A percentile compares a stretch with the other conserved stretches of the same genome.
These are phyloP conservation scores for Eucalyptus pauciflora DNA, from an alignment of 345 rosid genomes.

Conservation along the genomic window DNA sequence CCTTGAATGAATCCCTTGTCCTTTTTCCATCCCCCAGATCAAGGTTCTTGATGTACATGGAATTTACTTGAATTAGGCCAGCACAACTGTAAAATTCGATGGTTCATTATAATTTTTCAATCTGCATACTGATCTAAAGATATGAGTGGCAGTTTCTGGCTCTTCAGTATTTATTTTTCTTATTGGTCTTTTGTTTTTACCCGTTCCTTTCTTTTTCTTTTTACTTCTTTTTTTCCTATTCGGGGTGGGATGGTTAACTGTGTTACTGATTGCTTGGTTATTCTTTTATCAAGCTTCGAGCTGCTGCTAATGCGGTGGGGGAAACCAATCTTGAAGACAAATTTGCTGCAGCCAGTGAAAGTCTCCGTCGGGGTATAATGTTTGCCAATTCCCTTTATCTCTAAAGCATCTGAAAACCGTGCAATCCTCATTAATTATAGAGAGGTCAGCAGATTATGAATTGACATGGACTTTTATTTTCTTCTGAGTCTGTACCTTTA, in stretches of 20 bases:
- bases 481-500: neutral
- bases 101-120: neutral
- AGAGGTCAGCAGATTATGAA: neutral
- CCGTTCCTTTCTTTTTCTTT: neutral
- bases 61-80: neutral
- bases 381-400: conserved; percentile 84
- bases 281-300: conserved; percentile 38
- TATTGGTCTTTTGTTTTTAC: neutral
- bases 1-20: neutral
- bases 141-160: neutral
- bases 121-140: neutral
- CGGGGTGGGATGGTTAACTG: neutral
- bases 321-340: conserved; percentile 60
- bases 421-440: neutral
- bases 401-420: neutral
- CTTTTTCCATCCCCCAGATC: neutral
- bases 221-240: neutral
- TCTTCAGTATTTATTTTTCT: neutral
- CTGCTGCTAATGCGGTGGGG: conserved; percentile 94
- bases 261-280: neutral
- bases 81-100: neutral
- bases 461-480: neutral
- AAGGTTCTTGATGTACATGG: neutral
- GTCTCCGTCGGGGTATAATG: conserved; percentile 88
- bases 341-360: conserved; percentile 84